phyloP scores from a whole-genome alignment of 306 rosid species.

The Crotalaria pallida region DNA sequence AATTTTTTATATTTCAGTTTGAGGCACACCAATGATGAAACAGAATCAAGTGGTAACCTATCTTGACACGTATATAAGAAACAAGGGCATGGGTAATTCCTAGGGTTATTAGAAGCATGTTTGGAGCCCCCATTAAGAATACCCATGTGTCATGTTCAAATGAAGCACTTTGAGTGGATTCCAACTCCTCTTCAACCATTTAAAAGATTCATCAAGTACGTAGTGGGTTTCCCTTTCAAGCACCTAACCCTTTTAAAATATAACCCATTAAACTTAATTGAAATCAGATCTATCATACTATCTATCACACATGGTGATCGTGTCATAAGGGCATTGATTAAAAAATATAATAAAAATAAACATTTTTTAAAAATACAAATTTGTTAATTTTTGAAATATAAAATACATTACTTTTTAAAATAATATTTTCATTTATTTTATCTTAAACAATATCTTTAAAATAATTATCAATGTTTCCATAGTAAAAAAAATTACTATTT shows the following conservation, averaged over 20 bases:
- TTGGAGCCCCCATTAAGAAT: constrained; percentile 49
- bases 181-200: constrained; percentile 92
- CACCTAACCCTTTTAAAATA: constrained; percentile 64
- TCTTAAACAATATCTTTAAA: too few species aligned
- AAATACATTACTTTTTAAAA: too few species aligned
- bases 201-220: constrained; percentile 34
- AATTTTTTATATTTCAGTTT: constrained; percentile 33
- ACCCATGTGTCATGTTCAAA: constrained; percentile 42
- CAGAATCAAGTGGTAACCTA: constrained; percentile 39
- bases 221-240: constrained; percentile 90
- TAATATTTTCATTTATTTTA: too few species aligned
- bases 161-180: constrained; percentile 79
- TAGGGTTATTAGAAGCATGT: constrained; percentile 36
- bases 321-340: too few species aligned
- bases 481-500: too few species aligned
- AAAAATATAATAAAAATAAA: too few species aligned
- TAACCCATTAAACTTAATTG: constrained; percentile 31
- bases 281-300: constrained; percentile 26
- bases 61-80: constrained; percentile 59
- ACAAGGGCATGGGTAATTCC: constrained; percentile 22
- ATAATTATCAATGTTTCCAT: too few species aligned
- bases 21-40: constrained; percentile 43
- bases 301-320: too few species aligned
- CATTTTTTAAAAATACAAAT: too few species aligned
- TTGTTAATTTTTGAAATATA: too few species aligned